Base-by-base conservation (phyloP, 345 rosid species). In the Stellera chamaejasme region DNA sequence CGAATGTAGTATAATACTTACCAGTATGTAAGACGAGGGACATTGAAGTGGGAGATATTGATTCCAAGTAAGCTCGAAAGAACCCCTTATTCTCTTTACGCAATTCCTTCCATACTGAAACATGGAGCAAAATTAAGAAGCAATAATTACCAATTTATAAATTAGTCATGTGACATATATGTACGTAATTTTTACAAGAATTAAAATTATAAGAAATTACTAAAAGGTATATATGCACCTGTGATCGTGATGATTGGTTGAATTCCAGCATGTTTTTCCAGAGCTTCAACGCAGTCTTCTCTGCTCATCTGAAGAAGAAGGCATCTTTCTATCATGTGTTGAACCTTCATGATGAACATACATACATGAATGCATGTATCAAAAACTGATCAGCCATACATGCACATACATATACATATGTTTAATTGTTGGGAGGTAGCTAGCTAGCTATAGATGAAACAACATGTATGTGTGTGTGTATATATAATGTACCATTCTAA, bases 281-380 rank as follows among this genome's bases (percentile, higher is more conserved):
- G 75, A 7, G 78, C 72, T 16, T 52, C 54, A 56, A 70, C 60
- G 57, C 78, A 77, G 14, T 75, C 82, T 28, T 80, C 80, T 61
- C 76, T 72, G 47, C 57, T 67, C 82, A 77, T 77, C 32, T 63
- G 74, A 50, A 77, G 66, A 25, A 75, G 55, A 51, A 77, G 50
- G 66, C 85, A 80, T 62, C 74, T 72, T 76, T 77, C 82, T 48
- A 75, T 80, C 85, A 75, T 61, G 43, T 75, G 68, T 28, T 80
- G 85, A 68, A 80, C 85, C 82, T 80, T 43, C 27, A 50, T 10
- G 11, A 43, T 3, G 45, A 13, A 27, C 23, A 11, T 48, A 36
- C 16, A 45, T 36, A 46, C 14, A 6, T 23, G 2, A 6, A 55
- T 19, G 8, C 50, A 49, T 15, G 16, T 44, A 45, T 42, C 43